Conservation (phyloP, 1,284 basidiomycete genomes). For the Veloporphyrellus conicus region DNA sequence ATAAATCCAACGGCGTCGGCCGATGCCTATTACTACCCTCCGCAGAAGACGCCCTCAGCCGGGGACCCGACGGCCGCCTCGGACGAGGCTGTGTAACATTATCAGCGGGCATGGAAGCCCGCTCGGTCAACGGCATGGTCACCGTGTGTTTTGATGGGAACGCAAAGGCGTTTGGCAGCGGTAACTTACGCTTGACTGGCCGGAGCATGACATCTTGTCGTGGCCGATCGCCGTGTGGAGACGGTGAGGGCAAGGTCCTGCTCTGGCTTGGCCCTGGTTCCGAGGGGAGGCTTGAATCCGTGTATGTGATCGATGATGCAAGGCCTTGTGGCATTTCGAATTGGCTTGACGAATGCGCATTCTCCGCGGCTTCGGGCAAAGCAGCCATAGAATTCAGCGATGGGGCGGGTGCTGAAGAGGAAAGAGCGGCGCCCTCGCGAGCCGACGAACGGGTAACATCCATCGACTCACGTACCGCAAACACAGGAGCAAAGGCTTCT, state of each 20-base stretch:
- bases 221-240: conserved; percentile 57
- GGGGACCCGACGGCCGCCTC: conserved; percentile 38
- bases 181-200: conserved; percentile 33
- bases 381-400: conserved; percentile 10
- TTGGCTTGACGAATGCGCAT: conserved; percentile 9
- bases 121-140: conserved; percentile 6
- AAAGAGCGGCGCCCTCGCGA: conserved; percentile 25
- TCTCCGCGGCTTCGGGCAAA: conserved; percentile 2
- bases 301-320: conserved; percentile 30
- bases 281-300: conserved; percentile 28
- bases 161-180: conserved; percentile 22
- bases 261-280: conserved; percentile 7
- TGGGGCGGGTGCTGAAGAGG: conserved; percentile 4
- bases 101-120: conserved; percentile 2
- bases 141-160: conserved; percentile 16
- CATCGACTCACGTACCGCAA: conserved; percentile 22
- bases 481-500: conserved; percentile 41
- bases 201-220: conserved; percentile 43
- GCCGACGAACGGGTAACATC: conserved; percentile 14
- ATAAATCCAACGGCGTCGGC: conserved; percentile 36
- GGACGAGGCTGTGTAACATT: conserved; percentile 27
- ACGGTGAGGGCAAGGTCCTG: conserved; percentile 34
- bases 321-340: conserved; percentile 6
- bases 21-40: conserved; percentile 24
- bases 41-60: conserved; percentile 24